Conservation (phyloP, 2,329 filamentous ascomycete genomes). For the Madurella fahalii region DNA sequence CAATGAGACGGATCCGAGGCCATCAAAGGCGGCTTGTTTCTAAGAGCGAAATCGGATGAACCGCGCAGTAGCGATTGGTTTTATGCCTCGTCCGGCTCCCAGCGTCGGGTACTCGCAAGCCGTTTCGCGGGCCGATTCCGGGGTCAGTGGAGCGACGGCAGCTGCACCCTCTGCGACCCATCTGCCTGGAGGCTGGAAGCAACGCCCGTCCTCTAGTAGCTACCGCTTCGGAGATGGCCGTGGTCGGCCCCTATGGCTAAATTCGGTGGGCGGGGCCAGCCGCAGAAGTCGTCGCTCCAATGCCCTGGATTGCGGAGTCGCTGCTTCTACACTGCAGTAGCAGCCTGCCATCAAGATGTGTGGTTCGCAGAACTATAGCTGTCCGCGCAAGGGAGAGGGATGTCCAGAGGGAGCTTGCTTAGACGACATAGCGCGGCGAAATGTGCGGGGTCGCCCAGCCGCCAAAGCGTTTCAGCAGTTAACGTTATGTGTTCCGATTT, state of each 20-base stretch:
- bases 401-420: no score
- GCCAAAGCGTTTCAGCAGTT: no score
- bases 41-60: constrained; percentile 14
- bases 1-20: not conserved
- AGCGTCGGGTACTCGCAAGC: not conserved
- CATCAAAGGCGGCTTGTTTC: not conserved
- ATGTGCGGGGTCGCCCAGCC: no score
- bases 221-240: no score
- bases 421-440: no score
- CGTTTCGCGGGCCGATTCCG: constrained; percentile 15
- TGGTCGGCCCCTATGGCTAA: not conserved
- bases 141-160: not conserved
- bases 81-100: not conserved
- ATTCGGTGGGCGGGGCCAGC: not conserved
- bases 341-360: no score
- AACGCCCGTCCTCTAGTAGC: no score
- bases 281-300: not conserved
- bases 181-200: not conserved
- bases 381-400: no score
- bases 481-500: no score
- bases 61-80: not conserved
- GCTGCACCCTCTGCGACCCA: not conserved
- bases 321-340: no score
- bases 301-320: not conserved
- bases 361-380: no score